Evolutionary conservation across 2,329 filamentous ascomycete species (phyloP).

Genomic region (Fusarium tupiense): DNA sequence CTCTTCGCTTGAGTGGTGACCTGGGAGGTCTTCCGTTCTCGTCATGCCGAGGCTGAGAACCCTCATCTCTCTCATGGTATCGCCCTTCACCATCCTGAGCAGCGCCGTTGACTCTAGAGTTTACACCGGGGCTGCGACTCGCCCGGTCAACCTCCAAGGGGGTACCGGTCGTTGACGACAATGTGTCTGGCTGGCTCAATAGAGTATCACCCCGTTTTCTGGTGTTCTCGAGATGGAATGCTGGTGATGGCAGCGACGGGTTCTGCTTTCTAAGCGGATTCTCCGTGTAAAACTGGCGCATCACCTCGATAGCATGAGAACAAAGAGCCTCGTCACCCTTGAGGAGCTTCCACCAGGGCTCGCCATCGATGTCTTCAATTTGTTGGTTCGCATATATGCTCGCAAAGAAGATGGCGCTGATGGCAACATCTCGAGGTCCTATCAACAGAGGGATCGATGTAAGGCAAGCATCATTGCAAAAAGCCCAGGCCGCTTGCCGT

Average conservation of each 20-base stretch:
- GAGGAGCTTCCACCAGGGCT: slow-evolving; percentile 88
- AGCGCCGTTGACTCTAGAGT: slow-evolving; percentile 52
- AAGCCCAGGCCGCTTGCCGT: slow-evolving; percentile 90
- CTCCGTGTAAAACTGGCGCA: slow-evolving; percentile 74
- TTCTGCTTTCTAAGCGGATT: slow-evolving; percentile 70
- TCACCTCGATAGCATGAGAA: slow-evolving; percentile 76
- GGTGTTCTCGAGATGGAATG: slow-evolving; percentile 66
- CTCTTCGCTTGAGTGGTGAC: slow-evolving; percentile 57
- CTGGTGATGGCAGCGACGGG: slow-evolving; percentile 62
- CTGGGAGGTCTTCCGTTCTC: slow-evolving; percentile 45
- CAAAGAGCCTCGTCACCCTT: slow-evolving; percentile 77
- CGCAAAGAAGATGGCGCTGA: slow-evolving; percentile 87
- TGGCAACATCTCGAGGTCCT: slow-evolving; percentile 81
- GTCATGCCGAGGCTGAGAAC: slow-evolving; percentile 49
- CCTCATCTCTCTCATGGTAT: slow-evolving; percentile 42
- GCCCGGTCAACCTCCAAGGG: slow-evolving; percentile 58
- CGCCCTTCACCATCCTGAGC: slow-evolving; percentile 47
- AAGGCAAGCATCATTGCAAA: slow-evolving; percentile 88
- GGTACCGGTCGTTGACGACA: slow-evolving; percentile 61
- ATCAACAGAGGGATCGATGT: slow-evolving; percentile 87
- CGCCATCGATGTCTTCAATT: slow-evolving; percentile 80
- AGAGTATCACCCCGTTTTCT: slow-evolving; percentile 58
- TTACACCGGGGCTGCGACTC: slow-evolving; percentile 63
- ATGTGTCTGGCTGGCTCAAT: slow-evolving; percentile 54
- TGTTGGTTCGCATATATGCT: slow-evolving; percentile 77